A percentile compares a stretch with the other conserved stretches of the same genome.
These are phyloP conservation scores for Emericellopsis terricola DNA, from an alignment of 495 filamentous ascomycete species.

Conservation along the genomic window DNA sequence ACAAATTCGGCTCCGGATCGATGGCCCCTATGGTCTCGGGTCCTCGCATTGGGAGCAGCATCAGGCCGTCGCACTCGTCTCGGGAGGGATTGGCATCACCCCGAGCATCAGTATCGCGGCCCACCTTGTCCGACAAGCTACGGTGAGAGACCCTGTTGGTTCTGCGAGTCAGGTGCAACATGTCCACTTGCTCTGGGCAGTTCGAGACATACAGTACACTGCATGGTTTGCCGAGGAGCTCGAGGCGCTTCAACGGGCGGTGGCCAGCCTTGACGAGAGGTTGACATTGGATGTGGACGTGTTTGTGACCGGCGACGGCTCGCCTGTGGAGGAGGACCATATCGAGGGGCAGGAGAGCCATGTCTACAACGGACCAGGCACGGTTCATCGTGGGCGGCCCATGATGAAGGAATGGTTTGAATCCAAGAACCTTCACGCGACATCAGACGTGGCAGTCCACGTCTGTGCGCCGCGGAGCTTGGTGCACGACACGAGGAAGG, in stretches of 20 bases:
- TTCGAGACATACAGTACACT: conserved; percentile 2
- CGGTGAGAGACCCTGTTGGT: background rate
- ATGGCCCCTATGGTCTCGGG: conserved; percentile 7
- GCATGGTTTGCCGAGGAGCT: conserved; percentile 8
- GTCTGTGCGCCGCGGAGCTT: too few species aligned
- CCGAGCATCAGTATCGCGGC: conserved; percentile 8
- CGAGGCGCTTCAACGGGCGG: background rate
- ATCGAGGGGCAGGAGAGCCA: background rate
- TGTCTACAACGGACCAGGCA: conserved; percentile 3
- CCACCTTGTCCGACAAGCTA: conserved; percentile 4
- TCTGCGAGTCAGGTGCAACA: conserved; percentile 3
- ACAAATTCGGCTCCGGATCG: conserved; percentile 4
- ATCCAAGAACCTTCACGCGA: too few species aligned
- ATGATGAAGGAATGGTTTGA: conserved; percentile 4
- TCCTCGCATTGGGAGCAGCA: conserved; percentile 3
- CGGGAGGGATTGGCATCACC: conserved; percentile 9
- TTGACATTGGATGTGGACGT: conserved; percentile 6
- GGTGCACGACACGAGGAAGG: too few species aligned
- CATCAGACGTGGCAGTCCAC: too few species aligned
- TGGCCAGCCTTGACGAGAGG: background rate
- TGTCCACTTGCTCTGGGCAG: conserved; percentile 7
- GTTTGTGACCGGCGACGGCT: conserved; percentile 2
- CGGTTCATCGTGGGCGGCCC: conserved; percentile 4
- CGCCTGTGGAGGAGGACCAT: too few species aligned
- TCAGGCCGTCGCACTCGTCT: conserved; percentile 5